phyloP scores from a whole-genome alignment of 1,284 basidiomycete genomes.

The Apiotrichum brassicae region DNA sequence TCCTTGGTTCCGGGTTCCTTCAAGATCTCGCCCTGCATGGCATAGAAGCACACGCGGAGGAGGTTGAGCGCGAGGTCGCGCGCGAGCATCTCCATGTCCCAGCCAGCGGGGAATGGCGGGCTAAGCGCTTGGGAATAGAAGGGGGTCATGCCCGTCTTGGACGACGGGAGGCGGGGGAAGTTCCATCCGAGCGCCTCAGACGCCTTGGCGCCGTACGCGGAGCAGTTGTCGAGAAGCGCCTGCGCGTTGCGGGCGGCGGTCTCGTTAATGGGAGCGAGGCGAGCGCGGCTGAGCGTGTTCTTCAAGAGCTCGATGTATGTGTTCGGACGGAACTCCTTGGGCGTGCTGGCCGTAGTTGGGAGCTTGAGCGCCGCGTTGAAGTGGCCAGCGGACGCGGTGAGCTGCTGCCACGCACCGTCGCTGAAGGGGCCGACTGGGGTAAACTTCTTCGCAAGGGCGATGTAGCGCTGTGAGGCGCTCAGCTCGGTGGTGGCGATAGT shows the following conservation, averaged over 20 bases:
- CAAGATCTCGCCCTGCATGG: conserved; percentile 1
- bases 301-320: conserved; percentile 27
- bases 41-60: conserved; percentile 28
- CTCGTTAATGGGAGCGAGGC: conserved; percentile 28
- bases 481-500: conserved; percentile 35
- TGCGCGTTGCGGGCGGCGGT: conserved; percentile 32
- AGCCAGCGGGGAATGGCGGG: conserved; percentile 31
- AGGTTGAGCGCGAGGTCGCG: conserved; percentile 19
- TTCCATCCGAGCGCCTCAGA: conserved; percentile 31
- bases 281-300: conserved; percentile 30
- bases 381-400: conserved; percentile 27
- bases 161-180: conserved; percentile 17
- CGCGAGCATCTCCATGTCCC: conserved; percentile 39
- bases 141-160: conserved; percentile 7
- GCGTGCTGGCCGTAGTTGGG: conserved; percentile 23
- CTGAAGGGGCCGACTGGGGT: conserved; percentile 20
- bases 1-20: conserved; percentile 1
- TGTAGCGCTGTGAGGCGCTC: conserved; percentile 24
- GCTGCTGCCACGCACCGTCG: conserved; percentile 28
- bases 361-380: conserved; percentile 31
- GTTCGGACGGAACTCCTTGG: conserved; percentile 33
- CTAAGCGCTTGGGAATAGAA: conserved; percentile 8
- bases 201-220: conserved; percentile 34
- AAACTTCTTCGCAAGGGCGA: conserved; percentile 23
- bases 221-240: conserved; percentile 38